phyloP scores from a whole-genome alignment of 257 asterid species.

The Paraleonurus japonicus region DNA sequence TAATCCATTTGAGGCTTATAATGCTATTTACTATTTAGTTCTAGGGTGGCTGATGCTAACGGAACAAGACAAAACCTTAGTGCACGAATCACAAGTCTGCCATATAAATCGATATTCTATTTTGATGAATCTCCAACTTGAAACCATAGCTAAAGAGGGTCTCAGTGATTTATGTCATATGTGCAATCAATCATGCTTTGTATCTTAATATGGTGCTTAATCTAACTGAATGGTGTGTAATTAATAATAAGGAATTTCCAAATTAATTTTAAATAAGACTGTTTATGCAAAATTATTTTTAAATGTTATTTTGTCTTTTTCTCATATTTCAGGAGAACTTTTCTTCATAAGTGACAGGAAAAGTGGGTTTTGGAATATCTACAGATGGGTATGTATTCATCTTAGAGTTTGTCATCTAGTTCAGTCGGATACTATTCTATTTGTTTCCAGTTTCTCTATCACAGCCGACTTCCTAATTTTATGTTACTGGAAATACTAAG shows the following conservation, averaged over 20 bases:
- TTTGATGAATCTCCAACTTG: not conserved
- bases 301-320: conserved; percentile 13
- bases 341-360: conserved; percentile 85
- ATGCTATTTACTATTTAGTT: not conserved
- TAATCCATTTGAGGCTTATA: not conserved
- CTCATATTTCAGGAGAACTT: conserved; percentile 72
- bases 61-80: not conserved
- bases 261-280: not conserved
- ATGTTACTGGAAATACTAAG: not conserved
- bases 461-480: not conserved
- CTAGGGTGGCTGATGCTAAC: not conserved
- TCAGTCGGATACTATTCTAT: not conserved
- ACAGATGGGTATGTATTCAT: conserved; percentile 73
- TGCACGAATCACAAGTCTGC: not conserved
- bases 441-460: conserved; percentile 15
- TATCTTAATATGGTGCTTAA: not conserved
- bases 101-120: not conserved
- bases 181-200: not conserved
- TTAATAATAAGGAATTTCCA: not conserved
- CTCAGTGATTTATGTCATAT: not conserved
- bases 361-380: conserved; percentile 93
- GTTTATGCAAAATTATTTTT: not conserved
- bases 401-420: conserved; percentile 15
- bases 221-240: not conserved
- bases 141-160: not conserved